Base-by-base conservation (phyloP, 2,329 filamentous ascomycete genomes). In the Geosmithia putterillii region DNA sequence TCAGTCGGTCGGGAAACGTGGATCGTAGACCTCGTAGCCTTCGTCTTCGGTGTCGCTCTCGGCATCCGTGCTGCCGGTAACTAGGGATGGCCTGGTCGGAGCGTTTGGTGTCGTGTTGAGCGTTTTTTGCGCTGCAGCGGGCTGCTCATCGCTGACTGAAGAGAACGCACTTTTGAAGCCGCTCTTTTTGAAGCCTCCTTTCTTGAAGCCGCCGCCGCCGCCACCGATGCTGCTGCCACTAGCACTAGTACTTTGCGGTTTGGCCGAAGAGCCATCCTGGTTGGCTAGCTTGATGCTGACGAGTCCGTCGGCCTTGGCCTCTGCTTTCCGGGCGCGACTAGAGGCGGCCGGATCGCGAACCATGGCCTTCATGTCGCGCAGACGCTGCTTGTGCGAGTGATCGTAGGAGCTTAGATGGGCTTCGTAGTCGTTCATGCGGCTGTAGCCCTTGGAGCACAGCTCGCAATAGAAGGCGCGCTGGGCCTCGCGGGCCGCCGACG, bases 381-480 rank as follows among this genome's bases (percentile, higher is more conserved):
- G 75, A 41, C 86, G 83, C 66, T 94, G 88, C 60, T 88, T 89
- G 64, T 98, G 92, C 53, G 86, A 85, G 64, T 98, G 92, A 58
- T 96, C 92, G 63, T 96, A 96, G 54, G 85, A 92, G 49, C 81
- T 81, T 45, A 95, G 85, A 61, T 98, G 92, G 7, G 89, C 83
- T 63, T 96, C 90, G 61, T 94, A 95, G 60, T 96, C 90, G 58
- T 94, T 90, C 73, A 94, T 90, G 44, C 92, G 87, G 2, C 82
- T 80, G 65, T 96, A 98, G 54, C 89, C 90, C 66, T 96, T 96
- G 50, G 83, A 80, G 69, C 92, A 96, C 44, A 96, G 76, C 36
- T 81, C 76, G 68, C 82, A 94, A 66, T 85, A 88, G 65, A 94
- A 92, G 28, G 84, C 79, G 55, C 81, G 83, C 41, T 86, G 71